These are phyloP conservation scores for Balansia obtecta DNA, from an alignment of 2,329 filamentous ascomycete genomes.

Conservation along the genomic window DNA sequence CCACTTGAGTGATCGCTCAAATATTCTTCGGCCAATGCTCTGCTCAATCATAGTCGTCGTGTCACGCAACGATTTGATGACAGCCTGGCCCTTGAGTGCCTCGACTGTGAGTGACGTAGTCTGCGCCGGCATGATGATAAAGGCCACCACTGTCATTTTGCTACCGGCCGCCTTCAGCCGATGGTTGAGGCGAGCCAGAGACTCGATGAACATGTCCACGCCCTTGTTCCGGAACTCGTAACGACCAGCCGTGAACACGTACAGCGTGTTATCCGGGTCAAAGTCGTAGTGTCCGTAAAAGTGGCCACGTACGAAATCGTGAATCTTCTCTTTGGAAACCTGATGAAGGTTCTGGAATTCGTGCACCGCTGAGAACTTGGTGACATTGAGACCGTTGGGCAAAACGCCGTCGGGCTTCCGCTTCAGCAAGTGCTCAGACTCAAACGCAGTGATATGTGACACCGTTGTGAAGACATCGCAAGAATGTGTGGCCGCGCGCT, in stretches of 20 bases:
- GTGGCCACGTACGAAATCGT: slow-evolving; percentile 94
- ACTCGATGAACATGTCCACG: slow-evolving; percentile 99
- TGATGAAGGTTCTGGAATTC: slow-evolving; percentile 98
- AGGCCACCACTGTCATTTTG: slow-evolving; percentile 89
- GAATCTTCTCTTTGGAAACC: slow-evolving; percentile 93
- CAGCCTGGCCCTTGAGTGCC: slow-evolving; percentile 89
- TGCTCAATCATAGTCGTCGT: slow-evolving; percentile 87
- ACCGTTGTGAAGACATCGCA: slow-evolving; percentile 98
- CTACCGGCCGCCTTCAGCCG: slow-evolving; percentile 73
- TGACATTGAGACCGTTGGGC: slow-evolving; percentile 94
- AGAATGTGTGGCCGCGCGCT: slow-evolving; percentile 81
- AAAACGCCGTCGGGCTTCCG: slow-evolving; percentile 93
- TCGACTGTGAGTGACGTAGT: slow-evolving; percentile 92
- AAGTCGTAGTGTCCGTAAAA: slow-evolving; percentile 99
- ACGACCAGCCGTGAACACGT: slow-evolving; percentile 92
- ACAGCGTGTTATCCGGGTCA: slow-evolving; percentile 89
- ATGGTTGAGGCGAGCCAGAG: slow-evolving; percentile 87
- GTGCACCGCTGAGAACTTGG: slow-evolving; percentile 92
- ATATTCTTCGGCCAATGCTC: slow-evolving; percentile 85
- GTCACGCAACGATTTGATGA: slow-evolving; percentile 90
- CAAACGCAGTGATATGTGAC: slow-evolving; percentile 95
- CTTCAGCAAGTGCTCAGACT: slow-evolving; percentile 94
- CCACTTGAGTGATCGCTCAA: slow-evolving; percentile 90
- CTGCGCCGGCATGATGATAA: slow-evolving; percentile 97
- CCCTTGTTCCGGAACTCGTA: slow-evolving; percentile 99